These are phyloP conservation scores for Dichomitus squalens DNA, from an alignment of 1,284 basidiomycete genomes.

Conservation along the genomic window DNA sequence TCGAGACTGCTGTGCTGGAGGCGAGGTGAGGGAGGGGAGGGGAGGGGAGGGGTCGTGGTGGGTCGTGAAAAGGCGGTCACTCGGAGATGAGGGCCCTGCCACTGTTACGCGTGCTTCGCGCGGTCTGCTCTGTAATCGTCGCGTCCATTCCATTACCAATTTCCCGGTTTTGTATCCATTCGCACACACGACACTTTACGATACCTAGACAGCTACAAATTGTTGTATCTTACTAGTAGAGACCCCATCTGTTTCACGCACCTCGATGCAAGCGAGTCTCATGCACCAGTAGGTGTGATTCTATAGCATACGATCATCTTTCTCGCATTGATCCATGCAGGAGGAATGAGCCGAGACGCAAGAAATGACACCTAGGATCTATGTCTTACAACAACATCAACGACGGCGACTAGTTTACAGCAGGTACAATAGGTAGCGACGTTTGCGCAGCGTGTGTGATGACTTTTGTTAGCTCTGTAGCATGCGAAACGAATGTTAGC, in stretches of 20 bases:
- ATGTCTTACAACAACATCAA: constrained; percentile 8
- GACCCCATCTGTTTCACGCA: neutral
- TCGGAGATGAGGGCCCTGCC: no score
- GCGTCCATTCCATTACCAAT: neutral
- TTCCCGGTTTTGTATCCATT: neutral
- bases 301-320: no score
- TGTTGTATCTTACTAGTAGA: neutral
- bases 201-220: neutral
- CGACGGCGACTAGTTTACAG: constrained; percentile 17
- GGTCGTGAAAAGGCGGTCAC: no score
- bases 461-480: constrained; percentile 80
- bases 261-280: no score
- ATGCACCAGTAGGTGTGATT: no score
- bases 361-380: no score
- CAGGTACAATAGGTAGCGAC: constrained; percentile 21
- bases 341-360: no score
- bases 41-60: no score
- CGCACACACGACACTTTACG: neutral
- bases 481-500: neutral
- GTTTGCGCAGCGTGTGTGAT: constrained; percentile 68
- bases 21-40: constrained; percentile 20
- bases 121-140: no score
- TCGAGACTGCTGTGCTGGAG: constrained; percentile 36
- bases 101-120: no score
- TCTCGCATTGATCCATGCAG: no score